Percentiles rank a stretch among this genome's conserved stretches.
These are phyloP conservation scores for Arabidopsis arenosa DNA, from an alignment of 345 rosid species.

Conservation along the genomic window DNA sequence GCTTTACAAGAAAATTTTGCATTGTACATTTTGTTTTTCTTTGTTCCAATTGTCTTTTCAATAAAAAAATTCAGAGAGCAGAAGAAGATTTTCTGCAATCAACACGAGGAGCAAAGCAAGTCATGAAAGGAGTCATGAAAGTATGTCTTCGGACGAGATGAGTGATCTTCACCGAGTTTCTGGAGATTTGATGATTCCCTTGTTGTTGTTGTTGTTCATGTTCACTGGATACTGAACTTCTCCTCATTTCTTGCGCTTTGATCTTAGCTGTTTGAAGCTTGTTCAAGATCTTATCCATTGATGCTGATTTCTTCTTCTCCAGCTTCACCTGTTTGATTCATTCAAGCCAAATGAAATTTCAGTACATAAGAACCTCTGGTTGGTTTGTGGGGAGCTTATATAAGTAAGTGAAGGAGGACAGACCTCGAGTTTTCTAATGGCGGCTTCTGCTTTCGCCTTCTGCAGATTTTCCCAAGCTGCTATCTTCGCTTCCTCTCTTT, in stretches of 20 bases:
- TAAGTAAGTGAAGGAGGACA: not conserved
- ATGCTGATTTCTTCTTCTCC: slow-evolving; percentile 86
- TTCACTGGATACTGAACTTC: slow-evolving; percentile 47
- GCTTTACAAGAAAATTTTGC: slow-evolving; percentile 34
- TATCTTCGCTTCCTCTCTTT: slow-evolving; percentile 91
- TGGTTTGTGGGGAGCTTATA: not conserved
- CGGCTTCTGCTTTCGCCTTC: slow-evolving; percentile 98
- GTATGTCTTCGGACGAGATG: slow-evolving; percentile 50
- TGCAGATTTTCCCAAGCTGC: slow-evolving; percentile 97
- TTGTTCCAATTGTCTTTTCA: slow-evolving; percentile 15
- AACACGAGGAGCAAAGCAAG: slow-evolving; percentile 64
- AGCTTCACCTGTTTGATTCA: slow-evolving; percentile 65
- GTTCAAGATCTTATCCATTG: slow-evolving; percentile 80
- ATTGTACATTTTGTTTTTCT: slow-evolving; percentile 39
- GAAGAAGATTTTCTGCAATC: slow-evolving; percentile 48
- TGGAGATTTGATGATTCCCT: slow-evolving; percentile 45
- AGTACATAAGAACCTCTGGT: not conserved
- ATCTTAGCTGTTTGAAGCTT: slow-evolving; percentile 68
- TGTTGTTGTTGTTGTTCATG: slow-evolving; percentile 36
- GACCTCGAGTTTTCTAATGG: slow-evolving; percentile 93
- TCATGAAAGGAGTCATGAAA: slow-evolving; percentile 47
- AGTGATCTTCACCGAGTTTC: slow-evolving; percentile 45
- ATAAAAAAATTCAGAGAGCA: slow-evolving; percentile 22
- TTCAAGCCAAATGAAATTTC: not conserved
- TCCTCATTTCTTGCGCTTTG: slow-evolving; percentile 81